phyloP scores from a whole-genome alignment of 108 stramenopile genomes.

The Cyclotella distinguenda region DNA sequence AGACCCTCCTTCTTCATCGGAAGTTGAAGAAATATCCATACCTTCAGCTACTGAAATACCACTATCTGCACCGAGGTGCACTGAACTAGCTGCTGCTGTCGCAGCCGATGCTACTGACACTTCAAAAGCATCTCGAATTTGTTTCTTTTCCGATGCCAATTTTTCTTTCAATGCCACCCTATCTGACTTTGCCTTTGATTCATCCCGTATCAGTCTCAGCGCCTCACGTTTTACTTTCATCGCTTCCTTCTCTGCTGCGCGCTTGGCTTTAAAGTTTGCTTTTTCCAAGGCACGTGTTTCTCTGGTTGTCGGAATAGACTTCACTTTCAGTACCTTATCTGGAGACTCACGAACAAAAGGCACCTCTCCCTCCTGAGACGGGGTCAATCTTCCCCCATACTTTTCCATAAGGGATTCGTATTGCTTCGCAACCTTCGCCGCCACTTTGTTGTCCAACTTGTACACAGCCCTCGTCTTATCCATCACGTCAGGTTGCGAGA shows the following conservation, averaged over 20 bases:
- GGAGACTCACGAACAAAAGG: slow-evolving; percentile 24
- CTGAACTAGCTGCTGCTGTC: slow-evolving; percentile 22
- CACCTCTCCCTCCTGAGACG: slow-evolving; percentile 33
- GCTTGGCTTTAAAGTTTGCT: slow-evolving; percentile 34
- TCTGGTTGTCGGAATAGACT: slow-evolving; percentile 1
- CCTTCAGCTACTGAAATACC: slow-evolving; percentile 32
- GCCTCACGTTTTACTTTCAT: slow-evolving; percentile 49
- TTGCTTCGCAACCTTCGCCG: slow-evolving; percentile 37
- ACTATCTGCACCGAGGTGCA: slow-evolving; percentile 12
- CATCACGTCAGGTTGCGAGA: slow-evolving; percentile 37
- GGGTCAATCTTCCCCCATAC: slow-evolving; percentile 33
- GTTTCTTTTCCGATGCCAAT: slow-evolving; percentile 8
- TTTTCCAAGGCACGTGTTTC: neutral
- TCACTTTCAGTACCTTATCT: neutral
- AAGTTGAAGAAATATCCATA: slow-evolving; percentile 26
- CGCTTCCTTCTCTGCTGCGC: slow-evolving; percentile 16
- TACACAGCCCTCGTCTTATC: slow-evolving; percentile 46
- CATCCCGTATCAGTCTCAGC: slow-evolving; percentile 17
- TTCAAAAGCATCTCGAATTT: slow-evolving; percentile 25
- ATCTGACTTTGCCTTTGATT: slow-evolving; percentile 17
- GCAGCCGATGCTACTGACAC: slow-evolving; percentile 28
- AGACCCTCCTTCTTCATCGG: slow-evolving; percentile 23
- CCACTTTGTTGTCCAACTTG: slow-evolving; percentile 42
- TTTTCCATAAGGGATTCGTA: slow-evolving; percentile 42
- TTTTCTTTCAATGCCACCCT: slow-evolving; percentile 42